These are phyloP conservation scores for Aureobasidium vineae DNA, from an alignment of 2,329 filamentous ascomycete species.

Conservation along the genomic window DNA sequence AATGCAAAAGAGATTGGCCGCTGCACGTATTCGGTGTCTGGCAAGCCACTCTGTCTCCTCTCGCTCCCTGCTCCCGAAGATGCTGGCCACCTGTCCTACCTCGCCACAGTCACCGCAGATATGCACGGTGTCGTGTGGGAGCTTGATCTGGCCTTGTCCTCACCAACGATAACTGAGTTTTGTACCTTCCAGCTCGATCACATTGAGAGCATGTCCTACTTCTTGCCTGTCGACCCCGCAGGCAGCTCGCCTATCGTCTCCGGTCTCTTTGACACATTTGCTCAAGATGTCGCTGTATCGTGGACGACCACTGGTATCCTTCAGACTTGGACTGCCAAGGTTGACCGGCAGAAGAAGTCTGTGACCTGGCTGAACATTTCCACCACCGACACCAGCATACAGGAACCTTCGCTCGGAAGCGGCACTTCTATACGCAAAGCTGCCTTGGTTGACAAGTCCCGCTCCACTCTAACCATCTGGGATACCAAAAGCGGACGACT, in stretches of 20 bases:
- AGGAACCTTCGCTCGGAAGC: conserved; percentile 72
- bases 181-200: conserved; percentile 67
- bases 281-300: conserved; percentile 80
- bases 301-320: conserved; percentile 74
- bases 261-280: conserved; percentile 81
- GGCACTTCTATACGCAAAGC: conserved; percentile 85
- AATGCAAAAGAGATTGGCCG: conserved; percentile 60
- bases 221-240: conserved; percentile 78
- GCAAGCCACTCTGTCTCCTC: conserved; percentile 76
- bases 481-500: conserved; percentile 77
- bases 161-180: conserved; percentile 61
- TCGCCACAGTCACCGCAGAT: conserved; percentile 79
- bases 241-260: conserved; percentile 69
- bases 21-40: conserved; percentile 58
- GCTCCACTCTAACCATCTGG: conserved; percentile 83
- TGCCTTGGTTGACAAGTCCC: conserved; percentile 71
- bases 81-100: conserved; percentile 55
- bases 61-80: conserved; percentile 66
- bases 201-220: conserved; percentile 52
- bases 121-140: conserved; percentile 82
- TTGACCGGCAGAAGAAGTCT: conserved; percentile 58
- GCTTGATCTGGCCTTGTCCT: conserved; percentile 41
- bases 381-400: conserved; percentile 73
- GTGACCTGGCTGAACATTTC: conserved; percentile 83
- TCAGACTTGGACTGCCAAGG: conserved; percentile 79